phyloP scores from a whole-genome alignment of 352 stramenopile genomes.

The Phytopythium oedochilum region DNA sequence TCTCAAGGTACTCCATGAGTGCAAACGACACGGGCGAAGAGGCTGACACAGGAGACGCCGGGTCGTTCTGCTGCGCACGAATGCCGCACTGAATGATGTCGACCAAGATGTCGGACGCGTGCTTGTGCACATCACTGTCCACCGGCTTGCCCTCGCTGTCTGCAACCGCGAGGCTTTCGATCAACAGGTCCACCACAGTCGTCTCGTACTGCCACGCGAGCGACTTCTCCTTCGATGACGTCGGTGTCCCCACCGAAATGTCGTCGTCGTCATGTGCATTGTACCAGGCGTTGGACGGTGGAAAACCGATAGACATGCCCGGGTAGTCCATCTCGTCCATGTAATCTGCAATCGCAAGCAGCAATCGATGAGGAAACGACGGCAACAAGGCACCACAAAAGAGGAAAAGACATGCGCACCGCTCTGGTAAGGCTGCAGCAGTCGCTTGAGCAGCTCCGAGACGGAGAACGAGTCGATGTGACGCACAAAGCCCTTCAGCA shows the following conservation, averaged over 20 bases:
- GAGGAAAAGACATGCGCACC: constrained; percentile 12
- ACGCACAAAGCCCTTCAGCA: constrained; percentile 59
- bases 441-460: constrained; percentile 74
- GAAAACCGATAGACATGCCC: constrained; percentile 69
- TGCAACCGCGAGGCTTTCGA: constrained; percentile 41
- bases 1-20: constrained; percentile 77
- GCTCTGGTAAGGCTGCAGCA: constrained; percentile 79
- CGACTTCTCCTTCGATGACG: constrained; percentile 50
- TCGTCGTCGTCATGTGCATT: constrained; percentile 69
- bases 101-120: constrained; percentile 74
- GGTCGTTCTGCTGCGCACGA: constrained; percentile 66
- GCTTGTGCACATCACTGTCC: constrained; percentile 81
- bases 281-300: constrained; percentile 73
- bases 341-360: constrained; percentile 34
- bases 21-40: constrained; percentile 57
- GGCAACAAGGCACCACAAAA: not conserved
- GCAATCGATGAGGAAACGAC: not conserved
- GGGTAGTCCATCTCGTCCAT: constrained; percentile 88
- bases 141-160: constrained; percentile 23
- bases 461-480: constrained; percentile 78
- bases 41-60: constrained; percentile 49
- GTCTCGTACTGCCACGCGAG: constrained; percentile 74
- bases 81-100: constrained; percentile 86
- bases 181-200: constrained; percentile 59
- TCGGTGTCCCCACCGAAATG: constrained; percentile 52